These are phyloP conservation scores for Talaromyces wortmannii DNA, from an alignment of 495 filamentous ascomycete species.

Conservation along the genomic window DNA sequence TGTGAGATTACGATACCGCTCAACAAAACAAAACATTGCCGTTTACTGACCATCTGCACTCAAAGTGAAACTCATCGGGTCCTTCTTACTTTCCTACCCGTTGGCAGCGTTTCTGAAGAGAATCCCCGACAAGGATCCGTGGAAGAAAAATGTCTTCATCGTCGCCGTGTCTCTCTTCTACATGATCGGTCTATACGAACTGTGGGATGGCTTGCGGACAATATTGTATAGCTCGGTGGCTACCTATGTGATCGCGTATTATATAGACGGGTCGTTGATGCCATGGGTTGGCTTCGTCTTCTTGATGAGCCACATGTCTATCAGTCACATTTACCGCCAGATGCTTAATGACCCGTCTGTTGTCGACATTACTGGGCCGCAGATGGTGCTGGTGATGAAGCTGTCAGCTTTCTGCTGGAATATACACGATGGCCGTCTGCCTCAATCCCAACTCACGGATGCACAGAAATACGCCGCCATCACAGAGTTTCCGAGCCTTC, in stretches of 20 bases:
- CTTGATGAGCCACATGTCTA: slow-evolving; percentile 90
- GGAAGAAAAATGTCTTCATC: slow-evolving; percentile 84
- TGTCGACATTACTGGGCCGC: slow-evolving; percentile 89
- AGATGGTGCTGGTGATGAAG: slow-evolving; percentile 99
- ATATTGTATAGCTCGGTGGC: slow-evolving; percentile 70
- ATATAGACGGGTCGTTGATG: slow-evolving; percentile 88
- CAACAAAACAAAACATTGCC: background rate
- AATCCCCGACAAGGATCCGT: slow-evolving; percentile 77
- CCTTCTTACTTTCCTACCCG: slow-evolving; percentile 89
- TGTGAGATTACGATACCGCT: slow-evolving; percentile 42
- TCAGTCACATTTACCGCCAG: slow-evolving; percentile 81
- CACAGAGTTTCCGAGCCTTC: slow-evolving; percentile 57
- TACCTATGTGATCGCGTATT: slow-evolving; percentile 77
- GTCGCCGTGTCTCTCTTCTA: slow-evolving; percentile 81
- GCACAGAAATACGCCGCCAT: slow-evolving; percentile 81
- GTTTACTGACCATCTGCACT: slow-evolving; percentile 11
- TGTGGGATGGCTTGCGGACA: slow-evolving; percentile 82
- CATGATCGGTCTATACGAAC: slow-evolving; percentile 86
- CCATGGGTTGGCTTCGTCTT: slow-evolving; percentile 96
- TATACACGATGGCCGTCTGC: slow-evolving; percentile 79
- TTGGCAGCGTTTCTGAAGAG: slow-evolving; percentile 85
- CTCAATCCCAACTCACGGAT: slow-evolving; percentile 72
- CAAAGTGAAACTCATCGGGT: slow-evolving; percentile 85
- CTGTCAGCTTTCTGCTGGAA: slow-evolving; percentile 98
- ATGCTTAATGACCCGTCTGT: slow-evolving; percentile 52